Conservation (phyloP, 768 basidiomycete species). For the Calvatia gigantea region DNA sequence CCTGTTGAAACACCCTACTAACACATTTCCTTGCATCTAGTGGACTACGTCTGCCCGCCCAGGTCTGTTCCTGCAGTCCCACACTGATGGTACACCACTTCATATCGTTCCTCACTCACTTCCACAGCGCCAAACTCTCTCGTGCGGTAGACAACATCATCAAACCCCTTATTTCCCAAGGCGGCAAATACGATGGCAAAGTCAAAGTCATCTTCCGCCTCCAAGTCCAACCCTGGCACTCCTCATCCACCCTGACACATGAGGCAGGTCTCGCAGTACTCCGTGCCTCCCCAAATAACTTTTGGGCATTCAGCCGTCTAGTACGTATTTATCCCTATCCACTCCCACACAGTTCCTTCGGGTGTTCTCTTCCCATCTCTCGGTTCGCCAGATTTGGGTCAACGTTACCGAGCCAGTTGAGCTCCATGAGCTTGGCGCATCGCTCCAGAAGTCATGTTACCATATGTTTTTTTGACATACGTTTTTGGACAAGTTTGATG, state of each 20-base stretch:
- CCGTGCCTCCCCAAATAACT: slow-evolving; percentile 67
- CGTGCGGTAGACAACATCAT: slow-evolving; percentile 56
- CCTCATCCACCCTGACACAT: slow-evolving; percentile 67
- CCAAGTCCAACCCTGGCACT: slow-evolving; percentile 82
- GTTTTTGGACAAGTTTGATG: neutral
- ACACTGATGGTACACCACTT: neutral
- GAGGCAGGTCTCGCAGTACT: slow-evolving; percentile 82
- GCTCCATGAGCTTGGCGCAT: too few species aligned
- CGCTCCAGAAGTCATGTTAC: too few species aligned
- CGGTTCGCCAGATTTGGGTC: neutral
- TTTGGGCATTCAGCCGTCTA: slow-evolving; percentile 72
- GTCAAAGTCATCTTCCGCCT: slow-evolving; percentile 70
- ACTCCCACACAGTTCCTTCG: neutral
- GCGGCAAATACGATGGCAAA: slow-evolving; percentile 66
- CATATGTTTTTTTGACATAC: too few species aligned
- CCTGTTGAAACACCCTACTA: neutral
- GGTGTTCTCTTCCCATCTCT: neutral
- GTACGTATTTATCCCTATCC: slow-evolving; percentile 32
- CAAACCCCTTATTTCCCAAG: slow-evolving; percentile 51
- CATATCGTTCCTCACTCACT: neutral
- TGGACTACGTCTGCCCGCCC: slow-evolving; percentile 87
- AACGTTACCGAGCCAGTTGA: too few species aligned
- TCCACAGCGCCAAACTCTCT: slow-evolving; percentile 54
- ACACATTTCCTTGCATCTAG: slow-evolving; percentile 32
- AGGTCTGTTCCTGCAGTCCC: slow-evolving; percentile 37